Conservation (phyloP, 805 yeast species). For the Candida wancherniae region DNA sequence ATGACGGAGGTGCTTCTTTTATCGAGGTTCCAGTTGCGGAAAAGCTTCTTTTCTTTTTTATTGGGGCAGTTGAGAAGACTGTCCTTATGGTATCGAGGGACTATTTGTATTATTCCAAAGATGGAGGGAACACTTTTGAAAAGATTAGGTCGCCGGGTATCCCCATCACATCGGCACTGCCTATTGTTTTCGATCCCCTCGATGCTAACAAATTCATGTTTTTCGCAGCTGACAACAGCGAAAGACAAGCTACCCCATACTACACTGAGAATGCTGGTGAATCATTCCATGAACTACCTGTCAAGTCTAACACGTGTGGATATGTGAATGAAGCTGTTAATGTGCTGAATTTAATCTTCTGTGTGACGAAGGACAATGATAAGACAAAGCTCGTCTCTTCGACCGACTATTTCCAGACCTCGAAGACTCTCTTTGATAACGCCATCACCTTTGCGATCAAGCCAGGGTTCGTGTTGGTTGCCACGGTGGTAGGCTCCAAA, state of each 20-base stretch:
- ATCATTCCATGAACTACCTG: slow-evolving; percentile 50
- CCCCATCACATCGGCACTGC: slow-evolving; percentile 28
- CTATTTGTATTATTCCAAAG: slow-evolving; percentile 52
- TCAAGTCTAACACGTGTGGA: slow-evolving; percentile 56
- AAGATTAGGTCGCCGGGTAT: slow-evolving; percentile 40
- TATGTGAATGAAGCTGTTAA: slow-evolving; percentile 58
- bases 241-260: slow-evolving; percentile 51
- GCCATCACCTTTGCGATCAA: slow-evolving; percentile 72
- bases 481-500: slow-evolving; percentile 45
- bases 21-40: slow-evolving; percentile 34
- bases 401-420: slow-evolving; percentile 45
- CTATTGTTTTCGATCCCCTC: slow-evolving; percentile 59
- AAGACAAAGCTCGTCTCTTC: slow-evolving; percentile 41
- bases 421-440: slow-evolving; percentile 43
- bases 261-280: slow-evolving; percentile 66
- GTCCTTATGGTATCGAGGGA: slow-evolving; percentile 51
- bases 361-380: slow-evolving; percentile 46
- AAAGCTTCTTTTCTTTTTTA: slow-evolving; percentile 48
- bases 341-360: slow-evolving; percentile 50
- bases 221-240: slow-evolving; percentile 61
- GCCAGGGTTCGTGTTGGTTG: slow-evolving; percentile 70
- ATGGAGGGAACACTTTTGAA: slow-evolving; percentile 61
- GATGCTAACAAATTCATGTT: slow-evolving; percentile 59
- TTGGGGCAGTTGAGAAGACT: slow-evolving; percentile 57
- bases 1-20: slow-evolving; percentile 60